A percentile compares a stretch with the other conserved stretches of the same genome.
Evolutionary conservation across 148 eudicot species (phyloP).

Genomic region (Fagopyrum tataricum): DNA sequence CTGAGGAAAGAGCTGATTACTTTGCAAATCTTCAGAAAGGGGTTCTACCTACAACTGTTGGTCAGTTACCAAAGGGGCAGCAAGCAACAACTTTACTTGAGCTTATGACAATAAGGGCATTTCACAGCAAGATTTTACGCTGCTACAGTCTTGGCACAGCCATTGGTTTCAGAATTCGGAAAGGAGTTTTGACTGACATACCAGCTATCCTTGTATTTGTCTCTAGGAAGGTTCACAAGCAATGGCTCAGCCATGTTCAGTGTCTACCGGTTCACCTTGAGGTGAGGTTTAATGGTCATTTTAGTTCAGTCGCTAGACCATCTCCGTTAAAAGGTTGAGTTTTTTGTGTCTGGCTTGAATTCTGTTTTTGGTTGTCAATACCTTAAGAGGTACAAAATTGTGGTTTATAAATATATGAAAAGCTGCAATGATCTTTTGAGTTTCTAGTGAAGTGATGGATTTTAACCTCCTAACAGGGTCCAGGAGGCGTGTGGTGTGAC

Average conservation of each 20-base stretch:
- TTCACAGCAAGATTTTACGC: constrained; percentile 90
- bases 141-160: constrained; percentile 99
- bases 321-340: neutral
- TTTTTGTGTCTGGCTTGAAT: neutral
- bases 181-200: constrained; percentile 82
- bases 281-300: constrained; percentile 34
- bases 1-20: constrained; percentile 88
- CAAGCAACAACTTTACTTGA: constrained; percentile 87
- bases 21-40: constrained; percentile 94
- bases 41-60: constrained; percentile 71
- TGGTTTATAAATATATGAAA: neutral
- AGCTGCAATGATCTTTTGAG: neutral
- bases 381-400: neutral
- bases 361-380: constrained; percentile 11
- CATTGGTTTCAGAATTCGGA: constrained; percentile 80
- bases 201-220: constrained; percentile 96
- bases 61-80: constrained; percentile 78
- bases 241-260: constrained; percentile 85
- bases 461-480: constrained; percentile 44
- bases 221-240: constrained; percentile 95
- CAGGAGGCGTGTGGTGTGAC: constrained; percentile 98
- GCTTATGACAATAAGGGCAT: constrained; percentile 95
- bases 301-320: neutral
- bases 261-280: constrained; percentile 88
- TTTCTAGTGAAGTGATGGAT: constrained; percentile 1